Base-by-base conservation (phyloP, 2,329 filamentous ascomycete species). In the Aspergillus ustus region DNA sequence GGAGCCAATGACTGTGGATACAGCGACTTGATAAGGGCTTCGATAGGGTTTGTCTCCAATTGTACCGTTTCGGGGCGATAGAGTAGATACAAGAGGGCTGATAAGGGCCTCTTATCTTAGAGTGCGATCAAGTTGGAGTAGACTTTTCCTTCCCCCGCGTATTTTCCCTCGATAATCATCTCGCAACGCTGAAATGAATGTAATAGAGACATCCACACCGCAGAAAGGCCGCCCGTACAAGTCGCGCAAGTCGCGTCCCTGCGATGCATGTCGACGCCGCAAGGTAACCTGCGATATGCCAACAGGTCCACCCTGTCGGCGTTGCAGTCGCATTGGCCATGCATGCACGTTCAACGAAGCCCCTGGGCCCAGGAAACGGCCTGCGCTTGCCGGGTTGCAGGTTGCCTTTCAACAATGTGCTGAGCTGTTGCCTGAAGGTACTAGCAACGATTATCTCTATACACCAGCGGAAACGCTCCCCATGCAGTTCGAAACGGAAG, bases 241-340 rank as follows among this genome's bases (percentile, higher is more conserved):
- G 20, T 50, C 22, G 25, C 48, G 48, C 13, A 50, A 50, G 20
- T 28, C 48, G n/a, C 48, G 48, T 4, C 48, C 48, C 17, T 50
- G 48, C 48, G 48, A 50, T 29, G 22, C 48, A 3, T 50, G 48
- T 50, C 48, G 48, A 28, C 48, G 48, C 9, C 48, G 48, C 20
- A 50, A 50, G 28, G 48, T 50, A 9, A 50, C 48, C 13, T 50
- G 48, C 20, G 48, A 28, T n/a, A 50, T 50, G 48, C 48, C 48
- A 13, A 28, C 25, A 6, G 48, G 48, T 3, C 48, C 48, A 3
- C 48, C 20, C 0, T 50, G 48, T 50, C 48, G 48, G 7, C 48
- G 48, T 15, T 50, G 48, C 28, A 50, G 11, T 28, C 48, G 20
- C 6, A 50, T 50, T 31, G 48, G 29, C 8, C 25, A 50, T 3